Base-by-base conservation (phyloP, 805 yeast species). In the Kodamaea kakaduensis region DNA sequence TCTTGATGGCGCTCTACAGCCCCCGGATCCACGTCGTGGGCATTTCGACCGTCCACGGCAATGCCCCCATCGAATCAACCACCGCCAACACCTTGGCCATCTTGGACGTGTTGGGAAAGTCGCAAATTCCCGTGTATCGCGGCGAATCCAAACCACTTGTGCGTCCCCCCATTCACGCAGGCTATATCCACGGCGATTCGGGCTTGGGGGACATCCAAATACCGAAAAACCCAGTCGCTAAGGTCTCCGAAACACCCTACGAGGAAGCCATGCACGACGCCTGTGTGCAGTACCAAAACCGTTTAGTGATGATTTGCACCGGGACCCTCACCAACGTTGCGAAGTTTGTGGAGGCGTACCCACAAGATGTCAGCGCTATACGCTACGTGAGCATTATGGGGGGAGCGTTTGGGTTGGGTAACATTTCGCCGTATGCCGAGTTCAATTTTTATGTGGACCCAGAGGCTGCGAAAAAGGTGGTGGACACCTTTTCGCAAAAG, bases 321-420 rank as follows among this genome's bases (percentile, higher is more conserved):
- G 96, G 95, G 0, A 75, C 95, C 0, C 59, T 83, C 46, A 87
- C 96, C 4, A 82, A 86, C 48, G 53, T 84, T 10, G 81, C 88
- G 0, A 52, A 66, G 3, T 60, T 87, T 25, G 65, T 83, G 23
- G 45, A 53, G 17, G 58, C 58, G 27, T 70, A 73, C 46, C 94
- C 95, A 0, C 13, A 25, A 9, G 23, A 12, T n/a, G 25, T 9
- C 6, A 73, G 75, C 14, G 64, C 70, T 34, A 64, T 87, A 34
- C 69, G 68, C 34, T 69, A 59, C 34, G 54, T 87, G 12, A 67
- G 84, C 9, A 70, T 84, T 14, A 85, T 87, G 94, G 95, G 95
- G 9, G 95, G 94, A 2, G 75, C 72, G 0, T 52, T 74, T 37
- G 58, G 61, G 12, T 65, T 73, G 6, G 78, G 80, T 1, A 77